A percentile compares a stretch with the other conserved stretches of the same genome.
Conservation (phyloP, 2,329 filamentous ascomycete genomes). For the Neophaeococcomyces aloes region DNA sequence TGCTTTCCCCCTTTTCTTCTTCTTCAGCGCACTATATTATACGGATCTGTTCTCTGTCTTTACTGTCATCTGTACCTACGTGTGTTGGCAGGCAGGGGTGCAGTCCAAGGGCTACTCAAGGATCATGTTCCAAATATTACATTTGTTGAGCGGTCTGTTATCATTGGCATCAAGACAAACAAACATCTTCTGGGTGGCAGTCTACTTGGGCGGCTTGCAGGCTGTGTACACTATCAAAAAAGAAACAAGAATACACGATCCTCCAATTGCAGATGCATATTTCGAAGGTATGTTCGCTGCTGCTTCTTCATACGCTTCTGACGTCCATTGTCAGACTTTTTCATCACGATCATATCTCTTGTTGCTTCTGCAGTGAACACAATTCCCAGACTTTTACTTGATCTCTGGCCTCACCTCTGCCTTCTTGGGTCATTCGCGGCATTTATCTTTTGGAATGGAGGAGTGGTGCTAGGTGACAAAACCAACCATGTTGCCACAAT, state of each 20-base stretch:
- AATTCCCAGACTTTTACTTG: conserved; percentile 26
- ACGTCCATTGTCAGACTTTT: conserved; percentile 21
- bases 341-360: conserved; percentile 46
- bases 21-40: conserved; percentile 92
- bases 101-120: conserved; percentile 12
- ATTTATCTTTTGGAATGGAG: conserved; percentile 79
- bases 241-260: conserved; percentile 36
- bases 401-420: conserved; percentile 41
- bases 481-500: conserved; percentile 84
- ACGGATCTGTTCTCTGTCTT: conserved; percentile 80
- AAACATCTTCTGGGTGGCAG: conserved; percentile 85
- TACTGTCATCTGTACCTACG: conserved; percentile 61
- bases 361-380: conserved; percentile 39
- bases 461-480: conserved; percentile 93
- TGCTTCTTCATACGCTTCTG: neutral
- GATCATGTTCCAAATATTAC: conserved; percentile 22
- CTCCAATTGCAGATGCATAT: conserved; percentile 37
- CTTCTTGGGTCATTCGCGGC: conserved; percentile 57
- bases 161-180: conserved; percentile 79
- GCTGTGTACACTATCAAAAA: conserved; percentile 26
- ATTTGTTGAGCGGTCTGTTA: conserved; percentile 49
- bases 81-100: conserved; percentile 27
- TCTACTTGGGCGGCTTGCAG: conserved; percentile 38
- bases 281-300: conserved; percentile 35
- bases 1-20: conserved; percentile 83